Base-by-base conservation (phyloP, 1,284 basidiomycete species). In the Cutaneotrichosporon sp. region DNA sequence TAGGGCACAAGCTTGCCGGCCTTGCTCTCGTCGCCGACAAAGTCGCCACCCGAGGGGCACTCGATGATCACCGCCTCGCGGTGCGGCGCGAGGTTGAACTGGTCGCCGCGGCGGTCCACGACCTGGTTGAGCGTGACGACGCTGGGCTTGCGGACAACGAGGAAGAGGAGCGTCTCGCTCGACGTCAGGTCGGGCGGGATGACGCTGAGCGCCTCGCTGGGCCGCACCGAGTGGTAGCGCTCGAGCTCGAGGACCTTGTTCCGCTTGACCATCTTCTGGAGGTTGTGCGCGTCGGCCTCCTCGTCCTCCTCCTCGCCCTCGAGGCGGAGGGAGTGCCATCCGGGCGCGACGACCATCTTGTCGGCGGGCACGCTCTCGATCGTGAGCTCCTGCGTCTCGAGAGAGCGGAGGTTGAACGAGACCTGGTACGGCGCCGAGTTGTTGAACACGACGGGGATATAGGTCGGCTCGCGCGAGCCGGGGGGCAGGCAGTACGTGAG, bases 371-470 rank as follows among this genome's bases (percentile, higher is more conserved):
- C 55, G 6, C 66, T 73, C 53, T 69, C 50, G 47, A 66, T 22
- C 2, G 56, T 62, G 9, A 59, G 45, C 36, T 69, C 62, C 33
- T 69, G 69, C 11, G 62, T 70, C 9, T 85, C 86, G 43, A 94
- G 84, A 7, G 91, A 87, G 4, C 87, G 86, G 38, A 94, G 78
- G 16, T 87, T 87, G 76, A 95, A 97, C 59, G 84, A 85, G 38
- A 97, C 80, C 60, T 84, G 82, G 14, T 84, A 83, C 1, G 92
- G 87, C n/a, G 84, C 83, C 3, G 94, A 94, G 79, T 97, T 95
- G 83, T 97, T 97, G 75, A 97, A 85, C 29, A 97, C 81, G 33
- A 80, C 67, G 11, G 79, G 78, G 50, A 80, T 72, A 58, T 74
- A 74, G 0, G 79, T 69, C 10, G 75, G 71, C 38, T 75, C 67